Percentiles rank a stretch among this genome's conserved stretches.
Evolutionary conservation across 768 basidiomycete species (phyloP).

Genomic region (Cubamyces lactineus): DNA sequence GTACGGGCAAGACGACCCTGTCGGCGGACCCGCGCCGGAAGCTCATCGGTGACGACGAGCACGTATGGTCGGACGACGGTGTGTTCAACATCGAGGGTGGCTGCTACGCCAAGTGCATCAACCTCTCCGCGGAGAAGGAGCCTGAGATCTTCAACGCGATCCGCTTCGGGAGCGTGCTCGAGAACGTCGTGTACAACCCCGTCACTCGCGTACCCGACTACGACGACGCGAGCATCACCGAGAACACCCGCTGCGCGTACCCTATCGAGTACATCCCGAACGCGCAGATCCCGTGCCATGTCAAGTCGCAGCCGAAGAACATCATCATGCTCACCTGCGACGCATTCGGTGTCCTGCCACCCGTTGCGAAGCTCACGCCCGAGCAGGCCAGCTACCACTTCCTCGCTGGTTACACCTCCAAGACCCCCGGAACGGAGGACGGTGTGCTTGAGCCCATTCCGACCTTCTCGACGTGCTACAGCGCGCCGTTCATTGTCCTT

Average conservation of each 20-base stretch:
- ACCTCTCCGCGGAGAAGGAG: slow-evolving; percentile 95
- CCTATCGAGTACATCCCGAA: slow-evolving; percentile 98
- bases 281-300: slow-evolving; percentile 90
- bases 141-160: slow-evolving; percentile 98
- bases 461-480: slow-evolving; percentile 99
- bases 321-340: slow-evolving; percentile 98
- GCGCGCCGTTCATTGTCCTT: slow-evolving; percentile 98
- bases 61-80: slow-evolving; percentile 98
- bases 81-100: slow-evolving; percentile 99
- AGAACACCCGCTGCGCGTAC: slow-evolving; percentile 99
- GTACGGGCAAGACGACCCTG: slow-evolving; percentile 98
- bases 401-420: slow-evolving; percentile 95
- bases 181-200: slow-evolving; percentile 98
- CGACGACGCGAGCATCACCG: slow-evolving; percentile 95
- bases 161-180: slow-evolving; percentile 93
- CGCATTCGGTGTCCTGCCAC: slow-evolving; percentile 97
- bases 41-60: slow-evolving; percentile 98
- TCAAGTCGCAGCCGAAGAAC: slow-evolving; percentile 86
- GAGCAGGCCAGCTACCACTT: slow-evolving; percentile 98
- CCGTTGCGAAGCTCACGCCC: slow-evolving; percentile 88
- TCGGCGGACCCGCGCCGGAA: slow-evolving; percentile 94
- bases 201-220: slow-evolving; percentile 84
- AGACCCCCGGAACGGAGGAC: slow-evolving; percentile 99
- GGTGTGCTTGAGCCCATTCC: slow-evolving; percentile 98
- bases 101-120: slow-evolving; percentile 98